A percentile compares a stretch with the other conserved stretches of the same genome.
These are phyloP conservation scores for Bacidia rubella DNA, from an alignment of 495 filamentous ascomycete species.

Conservation along the genomic window DNA sequence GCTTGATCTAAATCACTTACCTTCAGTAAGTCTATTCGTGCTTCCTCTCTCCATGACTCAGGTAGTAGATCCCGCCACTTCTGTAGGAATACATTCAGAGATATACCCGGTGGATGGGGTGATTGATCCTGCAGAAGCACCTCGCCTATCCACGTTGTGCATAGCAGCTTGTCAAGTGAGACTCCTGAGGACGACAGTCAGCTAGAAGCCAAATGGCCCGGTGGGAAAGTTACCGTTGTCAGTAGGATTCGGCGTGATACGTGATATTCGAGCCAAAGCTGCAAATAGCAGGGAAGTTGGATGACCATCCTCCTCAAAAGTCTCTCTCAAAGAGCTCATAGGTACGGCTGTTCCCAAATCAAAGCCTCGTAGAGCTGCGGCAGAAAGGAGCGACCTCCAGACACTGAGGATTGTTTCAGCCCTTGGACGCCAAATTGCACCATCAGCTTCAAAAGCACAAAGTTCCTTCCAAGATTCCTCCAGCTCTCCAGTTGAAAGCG, in stretches of 20 bases:
- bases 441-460: constrained; percentile 33
- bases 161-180: constrained; percentile 32
- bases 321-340: constrained; percentile 5
- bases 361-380: constrained; percentile 30
- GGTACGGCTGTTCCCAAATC: constrained; percentile 25
- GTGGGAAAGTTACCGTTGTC: constrained; percentile 23
- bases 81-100: constrained; percentile 30
- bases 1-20: too few species aligned
- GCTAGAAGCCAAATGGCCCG: constrained; percentile 13
- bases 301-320: constrained; percentile 19
- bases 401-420: constrained; percentile 28
- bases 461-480: constrained; percentile 33
- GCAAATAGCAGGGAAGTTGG: constrained; percentile 10
- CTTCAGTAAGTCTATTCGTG: constrained; percentile 32
- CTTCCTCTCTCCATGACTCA: constrained; percentile 42
- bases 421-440: constrained; percentile 29
- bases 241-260: constrained; percentile 16
- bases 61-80: constrained; percentile 45
- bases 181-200: constrained; percentile 26
- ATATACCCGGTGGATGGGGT: constrained; percentile 25
- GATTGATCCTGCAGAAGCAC: constrained; percentile 35
- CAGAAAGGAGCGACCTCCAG: constrained; percentile 35
- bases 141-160: constrained; percentile 37
- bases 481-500: constrained; percentile 33
- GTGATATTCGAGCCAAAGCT: constrained; percentile 17